Evolutionary conservation across 2,329 filamentous ascomycete species (phyloP).

Genomic region (Phialocephala sp.): DNA sequence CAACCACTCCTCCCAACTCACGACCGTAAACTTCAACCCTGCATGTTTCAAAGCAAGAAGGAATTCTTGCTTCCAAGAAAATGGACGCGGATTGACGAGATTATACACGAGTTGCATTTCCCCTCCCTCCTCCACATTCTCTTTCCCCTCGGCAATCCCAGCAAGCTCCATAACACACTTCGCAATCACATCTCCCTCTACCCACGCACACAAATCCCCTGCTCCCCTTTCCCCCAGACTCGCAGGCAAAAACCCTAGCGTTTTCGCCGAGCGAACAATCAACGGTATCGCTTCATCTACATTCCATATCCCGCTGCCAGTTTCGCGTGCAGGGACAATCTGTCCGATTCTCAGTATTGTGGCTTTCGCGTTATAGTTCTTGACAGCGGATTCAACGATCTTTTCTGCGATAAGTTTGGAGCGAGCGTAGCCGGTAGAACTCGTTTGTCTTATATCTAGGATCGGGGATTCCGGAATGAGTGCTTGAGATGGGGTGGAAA

Average conservation of each 20-base stretch:
- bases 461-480: slow-evolving; percentile 44
- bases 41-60: slow-evolving; percentile 53
- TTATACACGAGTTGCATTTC: slow-evolving; percentile 51
- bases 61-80: slow-evolving; percentile 56
- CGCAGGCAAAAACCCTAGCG: slow-evolving; percentile 52
- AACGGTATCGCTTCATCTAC: slow-evolving; percentile 56
- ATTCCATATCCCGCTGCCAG: slow-evolving; percentile 53
- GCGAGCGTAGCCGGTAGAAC: slow-evolving; percentile 55
- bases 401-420: slow-evolving; percentile 56
- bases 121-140: slow-evolving; percentile 15
- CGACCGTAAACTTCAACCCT: slow-evolving; percentile 51
- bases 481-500: slow-evolving; percentile 38
- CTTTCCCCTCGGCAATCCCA: slow-evolving; percentile 30
- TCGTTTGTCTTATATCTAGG: slow-evolving; percentile 40
- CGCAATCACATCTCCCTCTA: slow-evolving; percentile 53
- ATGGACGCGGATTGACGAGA: slow-evolving; percentile 53
- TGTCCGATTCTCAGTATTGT: slow-evolving; percentile 55
- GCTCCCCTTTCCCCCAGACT: slow-evolving; percentile 48
- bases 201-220: slow-evolving; percentile 44
- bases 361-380: slow-evolving; percentile 39
- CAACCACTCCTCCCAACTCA: slow-evolving; percentile 53
- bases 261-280: slow-evolving; percentile 52
- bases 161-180: slow-evolving; percentile 48
- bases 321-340: slow-evolving; percentile 52
- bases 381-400: slow-evolving; percentile 47